Evolutionary conservation across 768 basidiomycete species (phyloP), one percentile per base, ranked within the genome.

Genomic region (Hericium erinaceus): DNA sequence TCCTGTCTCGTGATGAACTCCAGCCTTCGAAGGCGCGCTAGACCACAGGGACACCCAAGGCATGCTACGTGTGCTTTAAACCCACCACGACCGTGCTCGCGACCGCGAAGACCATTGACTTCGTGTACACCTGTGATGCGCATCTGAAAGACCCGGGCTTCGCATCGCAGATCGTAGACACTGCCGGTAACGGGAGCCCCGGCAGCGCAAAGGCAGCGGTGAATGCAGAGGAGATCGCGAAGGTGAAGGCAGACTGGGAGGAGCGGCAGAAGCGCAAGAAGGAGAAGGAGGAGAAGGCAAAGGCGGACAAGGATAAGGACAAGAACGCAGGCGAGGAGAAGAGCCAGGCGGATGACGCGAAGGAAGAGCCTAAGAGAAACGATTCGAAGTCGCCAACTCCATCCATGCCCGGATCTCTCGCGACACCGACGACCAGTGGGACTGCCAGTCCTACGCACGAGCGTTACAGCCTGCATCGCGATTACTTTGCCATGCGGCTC

Each of bases 21-120:
- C 51, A 56, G 24, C 54, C 40, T 40, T 52, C 52, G 33, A 28
- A 33, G 28, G 44, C 40, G 48, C 22, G 48, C 59, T 67, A 95
- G 92, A 82, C 85, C 46, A 82, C 84, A 55, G 92, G 78, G 37
- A 93, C 92, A 1, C 73, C 85, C 8, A 86, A 82, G 69, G 77
- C 87, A 16, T 97, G 90, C 66, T 90, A 77, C 69, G 73, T 88
- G 52, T 92, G 94, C 74, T 80, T 78, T 69, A 84, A 85, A 65
- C 88, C 89, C 8, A 92, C 92, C 0, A 82, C 80, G 18, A 89
- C 81, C 12, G 93, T 95, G 33, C 82, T 97, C 20, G 89, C 92
- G 20, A 95, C 92, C 3, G 73, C 86, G 60, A 83, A 89, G 66
- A 84, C 87, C 9, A 74, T 80, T 11, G 95, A 97, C 70, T 97